phyloP scores from a whole-genome alignment of 2,329 filamentous ascomycete genomes.

The Cordyceps cateniannulata region DNA sequence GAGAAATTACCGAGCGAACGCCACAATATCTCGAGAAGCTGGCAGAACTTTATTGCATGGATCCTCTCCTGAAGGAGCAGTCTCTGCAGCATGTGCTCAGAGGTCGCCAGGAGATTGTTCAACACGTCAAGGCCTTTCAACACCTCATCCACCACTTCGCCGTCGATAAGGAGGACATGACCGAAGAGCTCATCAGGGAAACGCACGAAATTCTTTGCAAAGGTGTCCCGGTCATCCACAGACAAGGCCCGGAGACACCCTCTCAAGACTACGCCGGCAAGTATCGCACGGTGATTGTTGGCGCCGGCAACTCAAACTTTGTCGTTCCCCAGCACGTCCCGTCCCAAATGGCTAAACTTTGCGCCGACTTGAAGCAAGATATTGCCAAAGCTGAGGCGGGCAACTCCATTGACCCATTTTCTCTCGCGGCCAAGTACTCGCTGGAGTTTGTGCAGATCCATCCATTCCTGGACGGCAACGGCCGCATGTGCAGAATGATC shows the following conservation, averaged over 20 bases:
- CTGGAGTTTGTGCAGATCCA: slow-evolving; percentile 30
- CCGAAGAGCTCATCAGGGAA: neutral
- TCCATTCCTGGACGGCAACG: slow-evolving; percentile 34
- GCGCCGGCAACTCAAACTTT: slow-evolving; percentile 23
- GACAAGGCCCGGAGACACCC: neutral
- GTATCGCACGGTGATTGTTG: slow-evolving; percentile 19
- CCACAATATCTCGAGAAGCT: neutral
- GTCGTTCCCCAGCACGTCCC: slow-evolving; percentile 20
- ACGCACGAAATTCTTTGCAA: neutral
- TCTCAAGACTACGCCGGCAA: slow-evolving; percentile 20
- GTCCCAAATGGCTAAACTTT: slow-evolving; percentile 22
- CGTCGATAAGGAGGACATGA: slow-evolving; percentile 23
- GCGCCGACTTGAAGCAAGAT: slow-evolving; percentile 17
- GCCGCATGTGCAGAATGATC: slow-evolving; percentile 29
- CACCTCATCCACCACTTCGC: slow-evolving; percentile 27
- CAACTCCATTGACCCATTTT: slow-evolving; percentile 22
- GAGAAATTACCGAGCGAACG: neutral
- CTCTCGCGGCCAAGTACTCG: slow-evolving; percentile 22
- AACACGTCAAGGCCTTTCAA: slow-evolving; percentile 19
- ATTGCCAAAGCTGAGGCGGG: neutral
- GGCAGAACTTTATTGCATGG: neutral
- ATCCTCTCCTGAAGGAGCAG: neutral
- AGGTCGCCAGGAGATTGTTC: slow-evolving; percentile 17
- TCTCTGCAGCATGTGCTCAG: slow-evolving; percentile 10
- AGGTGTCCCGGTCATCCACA: neutral